Conservation (phyloP, 352 stramenopile genomes). For the Globisporangium parvum region DNA sequence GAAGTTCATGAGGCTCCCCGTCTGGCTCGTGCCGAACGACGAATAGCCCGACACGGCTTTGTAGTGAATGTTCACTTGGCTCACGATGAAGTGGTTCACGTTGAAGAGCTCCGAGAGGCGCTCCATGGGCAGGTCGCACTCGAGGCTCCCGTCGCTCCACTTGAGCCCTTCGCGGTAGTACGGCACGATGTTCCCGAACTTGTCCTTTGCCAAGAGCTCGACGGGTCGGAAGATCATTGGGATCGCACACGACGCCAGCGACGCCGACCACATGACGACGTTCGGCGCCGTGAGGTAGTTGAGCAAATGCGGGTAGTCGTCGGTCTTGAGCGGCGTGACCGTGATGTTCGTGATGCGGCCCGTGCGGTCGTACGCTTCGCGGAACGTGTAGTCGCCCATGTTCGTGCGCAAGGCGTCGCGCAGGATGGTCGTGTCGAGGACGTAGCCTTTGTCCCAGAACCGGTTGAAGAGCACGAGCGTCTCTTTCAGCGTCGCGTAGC, state of each 20-base stretch:
- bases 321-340: constrained; percentile 87
- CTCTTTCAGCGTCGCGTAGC: constrained; percentile 42
- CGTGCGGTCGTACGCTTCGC: constrained; percentile 97
- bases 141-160: constrained; percentile 94
- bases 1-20: constrained; percentile 87
- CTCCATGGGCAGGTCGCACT: constrained; percentile 96
- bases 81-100: constrained; percentile 98
- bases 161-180: constrained; percentile 80
- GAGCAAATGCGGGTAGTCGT: constrained; percentile 94
- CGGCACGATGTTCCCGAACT: constrained; percentile 71
- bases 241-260: constrained; percentile 93
- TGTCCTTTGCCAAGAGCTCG: constrained; percentile 94
- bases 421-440: constrained; percentile 65
- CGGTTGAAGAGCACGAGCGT: constrained; percentile 50
- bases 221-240: constrained; percentile 93
- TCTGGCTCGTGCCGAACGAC: constrained; percentile 68
- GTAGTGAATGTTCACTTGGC: constrained; percentile 90
- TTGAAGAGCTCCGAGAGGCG: constrained; percentile 96
- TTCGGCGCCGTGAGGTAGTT: constrained; percentile 99
- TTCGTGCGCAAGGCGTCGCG: constrained; percentile 72
- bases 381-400: constrained; percentile 98
- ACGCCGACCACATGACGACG: constrained; percentile 97
- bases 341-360: constrained; percentile 99
- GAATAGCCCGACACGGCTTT: constrained; percentile 80
- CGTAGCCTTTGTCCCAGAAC: constrained; percentile 64